These are phyloP conservation scores for Phanerochaete carnosa DNA, from an alignment of 768 basidiomycete genomes.

Conservation along the genomic window DNA sequence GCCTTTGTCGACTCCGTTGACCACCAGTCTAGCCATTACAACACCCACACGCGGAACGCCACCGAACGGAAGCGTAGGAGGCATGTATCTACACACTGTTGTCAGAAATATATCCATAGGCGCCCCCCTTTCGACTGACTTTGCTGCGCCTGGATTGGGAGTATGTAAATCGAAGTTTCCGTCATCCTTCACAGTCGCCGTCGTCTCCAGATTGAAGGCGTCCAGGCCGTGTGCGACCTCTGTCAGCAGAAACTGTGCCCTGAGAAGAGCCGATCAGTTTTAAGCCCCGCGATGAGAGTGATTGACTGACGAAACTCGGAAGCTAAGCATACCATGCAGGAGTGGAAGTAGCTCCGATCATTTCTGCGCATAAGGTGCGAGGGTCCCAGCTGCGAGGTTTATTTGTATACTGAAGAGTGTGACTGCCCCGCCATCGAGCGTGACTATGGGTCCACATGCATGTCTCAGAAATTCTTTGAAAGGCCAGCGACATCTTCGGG, in stretches of 20 bases:
- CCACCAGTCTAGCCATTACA: conserved; percentile 7
- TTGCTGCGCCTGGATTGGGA: neutral
- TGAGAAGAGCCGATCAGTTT: too few species aligned
- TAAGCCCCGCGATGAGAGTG: too few species aligned
- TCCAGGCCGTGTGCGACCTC: neutral
- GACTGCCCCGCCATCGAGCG: neutral
- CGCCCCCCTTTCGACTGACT: neutral
- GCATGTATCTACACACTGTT: conserved; percentile 1
- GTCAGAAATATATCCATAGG: neutral
- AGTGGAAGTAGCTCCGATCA: neutral
- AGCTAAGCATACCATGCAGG: neutral
- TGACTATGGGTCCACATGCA: neutral
- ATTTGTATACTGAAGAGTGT: neutral
- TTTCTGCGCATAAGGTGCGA: neutral
- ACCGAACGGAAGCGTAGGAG: neutral
- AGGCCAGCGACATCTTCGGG: neutral
- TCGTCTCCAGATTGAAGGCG: neutral
- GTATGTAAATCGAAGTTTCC: conserved; percentile 1
- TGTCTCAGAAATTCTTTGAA: neutral
- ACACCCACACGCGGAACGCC: neutral
- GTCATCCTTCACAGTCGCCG: neutral
- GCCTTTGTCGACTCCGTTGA: conserved; percentile 3
- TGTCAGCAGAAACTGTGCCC: neutral
- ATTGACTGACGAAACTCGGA: neutral
- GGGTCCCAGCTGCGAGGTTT: neutral